A percentile compares a stretch with the other conserved stretches of the same genome.
phyloP scores from a whole-genome alignment of 352 stramenopile genomes.

The Elongisporangium undulatum region DNA sequence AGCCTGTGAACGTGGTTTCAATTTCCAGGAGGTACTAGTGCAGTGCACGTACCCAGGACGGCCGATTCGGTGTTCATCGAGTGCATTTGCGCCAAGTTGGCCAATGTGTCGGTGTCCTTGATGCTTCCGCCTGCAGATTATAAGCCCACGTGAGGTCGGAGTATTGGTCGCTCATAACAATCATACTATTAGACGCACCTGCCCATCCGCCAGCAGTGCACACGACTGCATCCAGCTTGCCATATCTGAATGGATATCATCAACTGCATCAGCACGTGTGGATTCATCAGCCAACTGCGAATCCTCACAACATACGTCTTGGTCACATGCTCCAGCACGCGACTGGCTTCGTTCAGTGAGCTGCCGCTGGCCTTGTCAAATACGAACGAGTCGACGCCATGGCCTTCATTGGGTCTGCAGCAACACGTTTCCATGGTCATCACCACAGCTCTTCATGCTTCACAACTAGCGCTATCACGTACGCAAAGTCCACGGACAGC shows the following conservation, averaged over 20 bases:
- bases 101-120: constrained; percentile 52
- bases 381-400: constrained; percentile 37
- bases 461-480: constrained; percentile 5
- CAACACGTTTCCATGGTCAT: not conserved
- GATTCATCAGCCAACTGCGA: not conserved
- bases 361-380: constrained; percentile 27
- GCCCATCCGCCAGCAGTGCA: constrained; percentile 80
- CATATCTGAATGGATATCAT: constrained; percentile 25
- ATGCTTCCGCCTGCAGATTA: constrained; percentile 49
- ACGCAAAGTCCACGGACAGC: constrained; percentile 69
- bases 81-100: constrained; percentile 67
- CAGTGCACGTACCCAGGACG: constrained; percentile 57
- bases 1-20: not conserved
- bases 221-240: constrained; percentile 69
- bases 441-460: not conserved
- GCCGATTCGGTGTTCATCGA: constrained; percentile 79
- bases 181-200: constrained; percentile 11
- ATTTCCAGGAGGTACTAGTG: too few species aligned
- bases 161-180: constrained; percentile 2
- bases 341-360: constrained; percentile 43
- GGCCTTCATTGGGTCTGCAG: constrained; percentile 48
- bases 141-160: constrained; percentile 2
- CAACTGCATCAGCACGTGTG: constrained; percentile 1
- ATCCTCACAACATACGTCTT: constrained; percentile 21
- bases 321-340: constrained; percentile 48